Base-by-base conservation (phyloP, 805 yeast genomes). In the Lachancea meyersii region DNA sequence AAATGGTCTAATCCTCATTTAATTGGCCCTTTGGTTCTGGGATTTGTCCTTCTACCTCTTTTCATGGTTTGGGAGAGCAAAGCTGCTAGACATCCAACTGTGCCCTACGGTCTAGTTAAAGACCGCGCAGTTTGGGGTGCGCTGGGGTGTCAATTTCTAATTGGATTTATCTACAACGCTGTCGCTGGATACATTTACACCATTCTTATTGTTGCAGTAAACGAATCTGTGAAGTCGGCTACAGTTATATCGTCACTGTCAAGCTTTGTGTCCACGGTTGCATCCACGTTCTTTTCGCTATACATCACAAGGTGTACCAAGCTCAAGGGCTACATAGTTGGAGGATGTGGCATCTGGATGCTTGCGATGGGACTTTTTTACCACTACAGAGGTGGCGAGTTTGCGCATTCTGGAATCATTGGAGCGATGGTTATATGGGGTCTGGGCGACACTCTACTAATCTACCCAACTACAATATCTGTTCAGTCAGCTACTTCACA, bases 121-220 rank as follows among this genome's bases (percentile, higher is more conserved):
- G 85, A 84, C 60, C 75, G 87, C 50, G 85, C 83, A 48, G 79
- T 83, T 24, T 80, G 86, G 82, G 67, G 86, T 11, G 83, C 88
- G 14, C 55, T 82, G 44, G 54, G 69, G 26, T 71, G 82, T 48
- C 82, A 77, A 2, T 61, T 80, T 44, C 62, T 82, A 46, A 68
- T 80, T 45, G 74, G 80, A 63, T 72, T 79, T 55, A 67, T 79
- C 41, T 81, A 76, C 73, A 73, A 77, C 60, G 76, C 82, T 80
- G 86, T 81, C 41, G 76, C 78, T 48, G 84, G 78, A 52, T 84
- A 72, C 59, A 59, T 84, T 61, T 82, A 79, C 61, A 73, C 88
- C 0, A 81, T 82, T 18, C 65, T 85, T 46, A 53, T 77, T 36
- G 86, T 82, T 27, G 81, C 82, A 3, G 74, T 81, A 56, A 66